Evolutionary conservation across 1,284 basidiomycete species (phyloP), one percentile per base, ranked within the genome.

Genomic region (Tremellales sp.): DNA sequence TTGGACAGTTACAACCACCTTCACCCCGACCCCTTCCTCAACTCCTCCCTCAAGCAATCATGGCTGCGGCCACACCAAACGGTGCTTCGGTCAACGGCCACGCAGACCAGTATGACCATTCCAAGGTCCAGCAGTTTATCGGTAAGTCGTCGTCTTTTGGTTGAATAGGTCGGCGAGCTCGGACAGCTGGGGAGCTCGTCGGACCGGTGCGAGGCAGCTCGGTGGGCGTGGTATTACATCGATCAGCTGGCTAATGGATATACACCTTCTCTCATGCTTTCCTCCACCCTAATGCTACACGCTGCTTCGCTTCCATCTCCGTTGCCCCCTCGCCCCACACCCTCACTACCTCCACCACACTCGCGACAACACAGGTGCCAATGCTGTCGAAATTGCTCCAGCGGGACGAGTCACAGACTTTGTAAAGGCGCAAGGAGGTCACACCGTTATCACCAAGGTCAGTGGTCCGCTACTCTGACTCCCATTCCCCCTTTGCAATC

Each of bases 401-500:
- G 75, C 84, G 25, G 81, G 88, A 49, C 80, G 80, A 49, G 85
- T 98, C 38, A 78, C 84, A 54, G 92, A 97, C 76, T 98, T 95
- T 74, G 92, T 98, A 48, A 86, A 87, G 70, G 76, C 78, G 43
- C 79, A 93, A 70, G 92, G 91, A 27, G 95, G 95, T 56, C 95
- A 99, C 75, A 95, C 93, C 28, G 93, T 98, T 54, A 97, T 99
- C 73, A 97, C 91, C 53, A 98, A 97, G 79, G 94, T 95, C 47
- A 48, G 79, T 56, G 36, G 21, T 38, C n/a, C n/a, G 14, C 35
- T n/a, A 19, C 24, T 8, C 18, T 3, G 9, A 14, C n/a, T 16
- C n/a, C n/a, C n/a, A 14, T 19, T 35, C 25, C 34, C 25, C 32
- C 18, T 19, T 35, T 53, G n/a, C 21, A 35, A 28, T 34, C 16